These are phyloP conservation scores for Plantago lanceolata DNA, from an alignment of 305 asterid species.

Conservation along the genomic window DNA sequence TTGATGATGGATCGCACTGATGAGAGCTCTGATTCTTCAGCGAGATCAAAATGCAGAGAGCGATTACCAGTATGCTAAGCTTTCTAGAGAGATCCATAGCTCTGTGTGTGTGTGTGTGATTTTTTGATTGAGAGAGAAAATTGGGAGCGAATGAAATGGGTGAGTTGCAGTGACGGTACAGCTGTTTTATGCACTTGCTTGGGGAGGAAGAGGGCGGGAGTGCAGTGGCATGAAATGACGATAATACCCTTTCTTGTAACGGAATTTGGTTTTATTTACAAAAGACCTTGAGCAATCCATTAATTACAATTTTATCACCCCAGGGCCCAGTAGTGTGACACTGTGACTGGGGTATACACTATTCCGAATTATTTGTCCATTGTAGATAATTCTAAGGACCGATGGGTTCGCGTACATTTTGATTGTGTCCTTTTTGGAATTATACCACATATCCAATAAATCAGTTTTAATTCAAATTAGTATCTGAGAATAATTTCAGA, in stretches of 20 bases:
- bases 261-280: too few relatives aligned
- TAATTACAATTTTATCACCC: too few relatives aligned
- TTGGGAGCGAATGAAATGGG: not conserved
- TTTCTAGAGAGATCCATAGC: slow-evolving; percentile 51
- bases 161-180: not conserved
- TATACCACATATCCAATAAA: too few relatives aligned
- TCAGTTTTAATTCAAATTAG: too few relatives aligned
- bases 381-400: too few relatives aligned
- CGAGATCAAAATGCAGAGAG: slow-evolving; percentile 49
- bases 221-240: slow-evolving; percentile 18
- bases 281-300: too few relatives aligned
- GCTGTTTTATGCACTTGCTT: slow-evolving; percentile 7
- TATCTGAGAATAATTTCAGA: too few relatives aligned
- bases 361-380: too few relatives aligned
- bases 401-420: too few relatives aligned
- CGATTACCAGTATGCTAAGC: slow-evolving; percentile 42
- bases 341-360: too few relatives aligned
- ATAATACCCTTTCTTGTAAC: slow-evolving; percentile 15
- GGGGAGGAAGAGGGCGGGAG: slow-evolving; percentile 46
- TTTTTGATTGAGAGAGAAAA: not conserved
- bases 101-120: not conserved
- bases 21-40: slow-evolving; percentile 45
- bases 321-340: too few relatives aligned
- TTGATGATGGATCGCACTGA: not conserved
- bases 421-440: too few relatives aligned